These are phyloP conservation scores for Eucalyptus guilfoylei DNA, from an alignment of 345 rosid species.

Conservation along the genomic window DNA sequence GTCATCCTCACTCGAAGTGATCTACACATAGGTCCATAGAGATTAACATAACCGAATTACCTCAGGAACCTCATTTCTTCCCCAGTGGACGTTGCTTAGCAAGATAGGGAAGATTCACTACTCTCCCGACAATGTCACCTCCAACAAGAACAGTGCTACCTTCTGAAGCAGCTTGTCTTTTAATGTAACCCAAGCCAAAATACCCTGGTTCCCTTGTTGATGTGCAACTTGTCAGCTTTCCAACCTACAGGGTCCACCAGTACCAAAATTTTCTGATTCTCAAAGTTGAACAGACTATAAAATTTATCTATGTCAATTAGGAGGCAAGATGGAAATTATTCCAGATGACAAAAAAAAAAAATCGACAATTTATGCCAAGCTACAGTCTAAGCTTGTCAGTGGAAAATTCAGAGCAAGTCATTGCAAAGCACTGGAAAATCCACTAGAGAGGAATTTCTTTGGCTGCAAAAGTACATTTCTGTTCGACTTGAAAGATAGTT, in stretches of 20 bases:
- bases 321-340: not conserved
- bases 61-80: conserved; percentile 6
- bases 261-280: not conserved
- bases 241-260: conserved; percentile 28
- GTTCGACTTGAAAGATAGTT: not conserved
- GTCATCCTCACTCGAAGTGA: not conserved
- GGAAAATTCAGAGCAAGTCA: not conserved
- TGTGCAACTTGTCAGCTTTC: conserved; percentile 74
- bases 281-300: not conserved
- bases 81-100: conserved; percentile 33
- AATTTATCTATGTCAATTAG: not conserved
- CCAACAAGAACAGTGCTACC: conserved; percentile 52
- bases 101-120: conserved; percentile 57
- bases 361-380: not conserved
- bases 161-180: conserved; percentile 28
- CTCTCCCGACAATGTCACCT: conserved; percentile 36
- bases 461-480: not conserved
- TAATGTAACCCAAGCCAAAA: conserved; percentile 77
- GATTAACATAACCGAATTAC: not conserved
- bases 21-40: not conserved
- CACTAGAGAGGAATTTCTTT: not conserved
- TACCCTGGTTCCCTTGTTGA: conserved; percentile 26
- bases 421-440: not conserved
- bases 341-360: not conserved
- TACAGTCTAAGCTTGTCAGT: not conserved